Percentiles rank a stretch among this genome's conserved stretches.
phyloP scores from a whole-genome alignment of 805 yeast genomes.

The Candida sanyiensis region DNA sequence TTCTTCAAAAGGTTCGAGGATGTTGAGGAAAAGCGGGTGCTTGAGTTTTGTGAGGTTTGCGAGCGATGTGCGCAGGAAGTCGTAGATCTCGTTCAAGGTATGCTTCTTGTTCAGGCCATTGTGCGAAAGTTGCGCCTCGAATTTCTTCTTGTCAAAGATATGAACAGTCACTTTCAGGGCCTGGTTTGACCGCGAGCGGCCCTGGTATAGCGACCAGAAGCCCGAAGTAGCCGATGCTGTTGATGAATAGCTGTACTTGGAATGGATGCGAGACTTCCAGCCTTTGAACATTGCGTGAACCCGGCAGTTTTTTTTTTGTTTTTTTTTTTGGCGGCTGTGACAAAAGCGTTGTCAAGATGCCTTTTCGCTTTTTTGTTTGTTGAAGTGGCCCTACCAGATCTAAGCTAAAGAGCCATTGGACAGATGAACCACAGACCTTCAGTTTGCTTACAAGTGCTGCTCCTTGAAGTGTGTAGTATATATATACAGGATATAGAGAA shows the following conservation, averaged over 20 bases:
- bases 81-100: constrained; percentile 55
- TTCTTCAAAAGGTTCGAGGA: constrained; percentile 87
- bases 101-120: constrained; percentile 44
- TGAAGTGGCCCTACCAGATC: neutral
- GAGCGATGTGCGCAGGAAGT: constrained; percentile 61
- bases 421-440: no score
- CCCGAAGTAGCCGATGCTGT: constrained; percentile 66
- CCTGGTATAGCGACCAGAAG: constrained; percentile 81
- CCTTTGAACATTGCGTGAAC: constrained; percentile 10
- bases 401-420: neutral
- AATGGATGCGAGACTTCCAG: constrained; percentile 13
- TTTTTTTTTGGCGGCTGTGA: neutral
- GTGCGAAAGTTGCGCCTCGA: constrained; percentile 49
- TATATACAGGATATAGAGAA: neutral
- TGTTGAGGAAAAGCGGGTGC: constrained; percentile 81
- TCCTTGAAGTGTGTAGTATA: neutral
- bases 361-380: neutral
- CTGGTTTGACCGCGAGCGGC: constrained; percentile 47
- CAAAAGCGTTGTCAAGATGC: no score
- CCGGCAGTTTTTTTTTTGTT: neutral
- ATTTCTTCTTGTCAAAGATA: constrained; percentile 74
- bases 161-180: constrained; percentile 64
- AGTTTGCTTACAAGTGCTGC: neutral
- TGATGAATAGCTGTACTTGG: constrained; percentile 50
- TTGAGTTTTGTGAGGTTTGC: constrained; percentile 70